Percentiles rank a stretch among this genome's conserved stretches.
phyloP scores from a whole-genome alignment of 2,329 filamentous ascomycete genomes.

The Microcyclospora tardicrescens region DNA sequence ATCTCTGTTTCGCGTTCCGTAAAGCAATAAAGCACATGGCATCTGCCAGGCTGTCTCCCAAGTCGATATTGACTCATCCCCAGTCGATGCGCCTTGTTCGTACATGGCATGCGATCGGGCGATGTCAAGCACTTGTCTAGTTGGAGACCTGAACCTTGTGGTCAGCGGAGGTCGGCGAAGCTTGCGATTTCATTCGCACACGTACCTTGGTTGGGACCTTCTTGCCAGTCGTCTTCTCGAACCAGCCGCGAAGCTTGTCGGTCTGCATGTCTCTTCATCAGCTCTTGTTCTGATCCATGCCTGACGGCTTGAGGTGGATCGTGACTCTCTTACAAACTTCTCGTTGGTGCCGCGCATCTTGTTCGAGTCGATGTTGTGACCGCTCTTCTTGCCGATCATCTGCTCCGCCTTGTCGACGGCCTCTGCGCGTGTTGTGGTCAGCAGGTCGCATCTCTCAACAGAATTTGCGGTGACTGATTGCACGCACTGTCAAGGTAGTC shows the following conservation, averaged over 20 bases:
- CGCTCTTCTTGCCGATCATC: conserved; percentile 4
- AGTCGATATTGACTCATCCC: background rate
- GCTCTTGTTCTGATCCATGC: background rate
- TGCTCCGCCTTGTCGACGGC: conserved; percentile 7
- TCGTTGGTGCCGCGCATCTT: conserved; percentile 9
- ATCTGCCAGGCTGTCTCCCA: no score
- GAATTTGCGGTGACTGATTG: background rate
- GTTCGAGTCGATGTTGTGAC: conserved; percentile 7
- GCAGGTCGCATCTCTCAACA: background rate
- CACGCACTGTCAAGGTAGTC: conserved; percentile 2
- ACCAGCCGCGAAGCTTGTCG: conserved; percentile 5
- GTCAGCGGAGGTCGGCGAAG: no score
- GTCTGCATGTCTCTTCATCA: conserved; percentile 2
- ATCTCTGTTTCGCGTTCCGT: no score
- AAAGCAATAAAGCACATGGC: no score
- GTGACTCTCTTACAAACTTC: conserved; percentile 5
- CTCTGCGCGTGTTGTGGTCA: background rate
- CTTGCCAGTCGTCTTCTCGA: conserved; percentile 12
- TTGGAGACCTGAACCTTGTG: conserved; percentile 3
- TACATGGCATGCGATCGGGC: background rate
- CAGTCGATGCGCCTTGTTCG: background rate
- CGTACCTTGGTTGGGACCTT: conserved; percentile 7
- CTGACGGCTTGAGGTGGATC: background rate
- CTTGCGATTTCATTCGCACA: no score
- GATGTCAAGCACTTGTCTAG: conserved; percentile 2